Base-by-base conservation (phyloP, 2,329 filamentous ascomycete genomes). In the Ophiostoma himal-ulmi region DNA sequence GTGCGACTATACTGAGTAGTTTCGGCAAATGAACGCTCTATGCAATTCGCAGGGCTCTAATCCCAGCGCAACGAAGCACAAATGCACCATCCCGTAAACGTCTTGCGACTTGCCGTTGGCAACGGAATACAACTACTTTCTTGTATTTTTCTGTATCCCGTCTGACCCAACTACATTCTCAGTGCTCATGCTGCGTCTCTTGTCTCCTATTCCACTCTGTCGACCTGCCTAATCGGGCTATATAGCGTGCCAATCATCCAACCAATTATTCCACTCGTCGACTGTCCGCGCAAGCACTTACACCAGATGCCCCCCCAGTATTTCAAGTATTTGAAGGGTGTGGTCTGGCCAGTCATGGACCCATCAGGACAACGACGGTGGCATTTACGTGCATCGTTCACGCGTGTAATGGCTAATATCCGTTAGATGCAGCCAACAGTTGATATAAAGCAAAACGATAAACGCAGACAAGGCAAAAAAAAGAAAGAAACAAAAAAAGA, bases 61-160 rank as follows among this genome's bases (percentile, higher is more conserved):
- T 20, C 30, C 30, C 3, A 4, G 30, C 30, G 30, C 30, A 3
- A 30, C 30, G 30, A 48, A 48, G n/a, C 11, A 48, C 44, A 22
- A n/a, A 57, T 57, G 52, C 52, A 26, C 52, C 52, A 57, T 57
- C 22, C 22, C 52, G 22, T 26, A 57, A 34, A 62, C 57, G 57
- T 62, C 57, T 62, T 62, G 57, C 57, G 52, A 22, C 52, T 54
- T 54, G 52, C 20, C 44, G 17, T 48, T 48, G 44, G 44, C 44
- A 48, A 48, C 44, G 14, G 17, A 48, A n/a, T 5, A n/a, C 44
- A 5, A 6, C 20, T 5, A 7, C 44, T 17, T 4, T n/a, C 44
- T 13, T 2, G 37, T 39, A 39, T 10, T 10, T 39, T 39, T 48
- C 44, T 20, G 5, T 20, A 17, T n/a, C 11, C 44, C n/a, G 5